phyloP scores from a whole-genome alignment of 1,284 basidiomycete genomes.

The Lentinula novae-zelandiae region DNA sequence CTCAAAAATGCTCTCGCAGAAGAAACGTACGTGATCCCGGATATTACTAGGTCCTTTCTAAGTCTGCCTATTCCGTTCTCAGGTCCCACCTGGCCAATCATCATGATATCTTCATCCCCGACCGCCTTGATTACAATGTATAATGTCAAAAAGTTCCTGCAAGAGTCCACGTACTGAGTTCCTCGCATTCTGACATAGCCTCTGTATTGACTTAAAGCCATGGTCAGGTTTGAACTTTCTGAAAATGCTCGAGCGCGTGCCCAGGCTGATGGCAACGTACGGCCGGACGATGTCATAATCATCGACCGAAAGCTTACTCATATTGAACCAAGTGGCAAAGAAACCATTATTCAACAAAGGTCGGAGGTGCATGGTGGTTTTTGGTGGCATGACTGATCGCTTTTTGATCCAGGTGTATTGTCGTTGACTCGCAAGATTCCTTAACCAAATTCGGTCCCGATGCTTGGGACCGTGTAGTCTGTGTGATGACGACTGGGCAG shows the following conservation, averaged over 20 bases:
- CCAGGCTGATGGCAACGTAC: conserved; percentile 66
- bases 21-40: conserved; percentile 46
- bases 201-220: neutral
- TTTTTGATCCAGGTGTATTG: conserved; percentile 47
- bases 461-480: conserved; percentile 93
- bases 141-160: conserved; percentile 92
- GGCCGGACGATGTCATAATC: conserved; percentile 80
- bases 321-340: conserved; percentile 50
- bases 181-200: neutral
- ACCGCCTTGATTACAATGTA: conserved; percentile 97
- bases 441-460: conserved; percentile 88
- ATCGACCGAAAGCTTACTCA: conserved; percentile 75
- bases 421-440: conserved; percentile 92
- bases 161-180: conserved; percentile 73
- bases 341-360: conserved; percentile 38
- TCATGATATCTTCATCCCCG: conserved; percentile 94
- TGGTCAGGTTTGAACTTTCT: conserved; percentile 71
- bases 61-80: conserved; percentile 2
- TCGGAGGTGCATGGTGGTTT: conserved; percentile 17
- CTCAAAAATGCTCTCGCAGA: conserved; percentile 53
- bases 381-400: neutral
- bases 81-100: conserved; percentile 84
- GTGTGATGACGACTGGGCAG: conserved; percentile 96
- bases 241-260: conserved; percentile 69
- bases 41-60: neutral